Evolutionary conservation across 306 rosid genomes (phyloP), one percentile per base, ranked within the genome.

Genomic region (Betula pendula): DNA sequence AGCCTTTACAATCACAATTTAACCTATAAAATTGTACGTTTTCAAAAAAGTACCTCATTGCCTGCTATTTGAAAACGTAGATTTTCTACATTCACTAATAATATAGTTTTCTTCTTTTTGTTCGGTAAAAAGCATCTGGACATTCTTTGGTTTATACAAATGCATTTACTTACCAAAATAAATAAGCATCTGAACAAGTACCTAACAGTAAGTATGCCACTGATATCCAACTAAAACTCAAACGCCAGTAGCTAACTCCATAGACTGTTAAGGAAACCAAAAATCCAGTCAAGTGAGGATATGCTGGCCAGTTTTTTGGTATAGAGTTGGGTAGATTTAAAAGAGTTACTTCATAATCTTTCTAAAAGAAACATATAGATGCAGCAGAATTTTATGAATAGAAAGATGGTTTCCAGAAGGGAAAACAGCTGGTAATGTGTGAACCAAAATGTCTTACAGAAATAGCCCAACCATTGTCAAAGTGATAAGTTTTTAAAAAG

Each of bases 201-300:
- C 24, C 24, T 5, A 62, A 62, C 9, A 43, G 40, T 31, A 3
- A 16, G 6, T 58, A 58, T 62, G 69, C 5, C 8, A 56, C 5
- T 56, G n/a, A 24, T 9, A 56, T 56, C 63, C 63, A 56, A 56
- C 63, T 24, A 22, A 24, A 56, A 56, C 63, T 20, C 63, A 24
- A 56, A 56, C 6, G 29, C 31, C 67, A 27, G n/a, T 59, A 3
- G 19, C 4, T 5, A 27, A 14, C 67, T 38, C 70, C 45, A 66
- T 1, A 10, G 69, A 33, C 69, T 31, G 69, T 33, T 35, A 31
- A 62, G 69, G 69, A 38, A 66, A 66, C 48, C 70, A 66, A 35
- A 66, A 66, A 40, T 50, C 8, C 44, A 38, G 48, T 9, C 29
- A 19, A 3, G n/a, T 66, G 70, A 66, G 24, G 13, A 19, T 66